A percentile compares a stretch with the other conserved stretches of the same genome.
Conservation (phyloP, 257 asterid genomes). For the Solanum piurae region DNA sequence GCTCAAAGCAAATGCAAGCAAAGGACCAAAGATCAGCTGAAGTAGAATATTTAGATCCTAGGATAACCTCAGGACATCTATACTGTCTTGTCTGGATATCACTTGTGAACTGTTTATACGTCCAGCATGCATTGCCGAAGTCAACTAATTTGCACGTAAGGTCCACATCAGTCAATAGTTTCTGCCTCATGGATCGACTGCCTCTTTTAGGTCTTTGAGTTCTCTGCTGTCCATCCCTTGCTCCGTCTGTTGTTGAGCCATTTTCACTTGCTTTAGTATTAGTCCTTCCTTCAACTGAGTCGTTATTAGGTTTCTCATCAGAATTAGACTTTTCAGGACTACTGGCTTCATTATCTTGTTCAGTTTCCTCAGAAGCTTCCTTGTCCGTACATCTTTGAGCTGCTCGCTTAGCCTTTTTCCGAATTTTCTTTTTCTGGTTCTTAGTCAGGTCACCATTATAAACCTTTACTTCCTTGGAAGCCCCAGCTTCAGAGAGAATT, state of each 20-base stretch:
- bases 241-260: neutral
- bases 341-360: slow-evolving; percentile 49
- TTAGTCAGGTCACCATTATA: slow-evolving; percentile 52
- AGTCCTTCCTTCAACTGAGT: slow-evolving; percentile 21
- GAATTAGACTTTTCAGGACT: slow-evolving; percentile 41
- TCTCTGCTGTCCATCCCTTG: slow-evolving; percentile 24
- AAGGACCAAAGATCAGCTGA: slow-evolving; percentile 97
- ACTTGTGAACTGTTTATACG: slow-evolving; percentile 78
- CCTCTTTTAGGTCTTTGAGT: slow-evolving; percentile 59
- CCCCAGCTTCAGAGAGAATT: slow-evolving; percentile 33
- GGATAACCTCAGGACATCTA: slow-evolving; percentile 90
- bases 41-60: slow-evolving; percentile 89
- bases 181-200: slow-evolving; percentile 50
- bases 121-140: slow-evolving; percentile 99
- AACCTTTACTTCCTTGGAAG: slow-evolving; percentile 44
- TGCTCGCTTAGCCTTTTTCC: slow-evolving; percentile 67
- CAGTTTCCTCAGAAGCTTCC: slow-evolving; percentile 37
- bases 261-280: slow-evolving; percentile 28
- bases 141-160: slow-evolving; percentile 88
- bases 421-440: slow-evolving; percentile 87
- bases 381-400: slow-evolving; percentile 59
- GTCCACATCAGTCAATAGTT: slow-evolving; percentile 73
- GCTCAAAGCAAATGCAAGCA: slow-evolving; percentile 96
- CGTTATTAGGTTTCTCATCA: slow-evolving; percentile 36
- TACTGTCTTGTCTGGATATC: slow-evolving; percentile 97